Evolutionary conservation across 129 eudicot species (phyloP).

Genomic region (Tanacetum coccineum): DNA sequence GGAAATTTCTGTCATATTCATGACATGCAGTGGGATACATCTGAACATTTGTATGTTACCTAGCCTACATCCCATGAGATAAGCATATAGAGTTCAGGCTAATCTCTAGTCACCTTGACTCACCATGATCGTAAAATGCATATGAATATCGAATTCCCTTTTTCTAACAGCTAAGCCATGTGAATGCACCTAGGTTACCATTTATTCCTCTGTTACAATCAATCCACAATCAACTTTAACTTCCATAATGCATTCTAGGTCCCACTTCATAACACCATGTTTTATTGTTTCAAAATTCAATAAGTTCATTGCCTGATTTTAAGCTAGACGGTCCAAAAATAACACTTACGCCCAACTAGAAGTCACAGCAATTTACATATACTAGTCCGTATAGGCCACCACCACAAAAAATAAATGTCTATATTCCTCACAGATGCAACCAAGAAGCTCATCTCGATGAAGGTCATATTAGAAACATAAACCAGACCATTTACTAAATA

Average conservation of each 20-base stretch:
- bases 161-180: background rate
- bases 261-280: background rate
- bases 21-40: background rate
- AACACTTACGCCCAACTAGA: background rate
- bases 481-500: background rate
- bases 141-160: background rate
- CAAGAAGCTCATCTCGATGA: background rate
- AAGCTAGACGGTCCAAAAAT: background rate
- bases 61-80: background rate
- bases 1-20: background rate
- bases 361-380: background rate
- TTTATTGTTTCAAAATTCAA: background rate
- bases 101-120: no score
- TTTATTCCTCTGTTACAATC: background rate
- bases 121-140: background rate
- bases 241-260: slow-evolving; percentile 1
- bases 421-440: background rate
- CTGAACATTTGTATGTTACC: background rate
- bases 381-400: background rate
- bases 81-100: no score
- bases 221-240: background rate
- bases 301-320: background rate
- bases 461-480: background rate
- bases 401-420: background rate
- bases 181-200: background rate